Conservation (phyloP, 257 asterid genomes). For the Euphrasia confusa region DNA sequence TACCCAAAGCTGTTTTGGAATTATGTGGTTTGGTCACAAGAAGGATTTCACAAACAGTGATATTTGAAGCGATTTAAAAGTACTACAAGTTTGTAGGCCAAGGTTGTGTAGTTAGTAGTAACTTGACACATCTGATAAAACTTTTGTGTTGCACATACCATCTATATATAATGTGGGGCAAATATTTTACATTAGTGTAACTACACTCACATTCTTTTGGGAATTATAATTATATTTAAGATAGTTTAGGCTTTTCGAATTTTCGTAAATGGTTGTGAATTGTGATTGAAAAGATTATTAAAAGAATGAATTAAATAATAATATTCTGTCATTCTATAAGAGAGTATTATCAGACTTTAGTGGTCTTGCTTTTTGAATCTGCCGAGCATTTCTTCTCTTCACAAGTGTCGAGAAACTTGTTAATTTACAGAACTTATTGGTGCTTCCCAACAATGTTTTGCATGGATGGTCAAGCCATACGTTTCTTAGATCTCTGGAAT, state of each 20-base stretch:
- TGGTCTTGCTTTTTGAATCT: too few relatives aligned
- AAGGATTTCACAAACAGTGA: too few relatives aligned
- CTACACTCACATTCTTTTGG: too few relatives aligned
- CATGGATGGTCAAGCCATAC: neutral
- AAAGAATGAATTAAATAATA: too few relatives aligned
- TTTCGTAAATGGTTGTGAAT: too few relatives aligned
- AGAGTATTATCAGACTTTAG: too few relatives aligned
- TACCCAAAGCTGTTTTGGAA: neutral
- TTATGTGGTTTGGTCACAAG: neutral
- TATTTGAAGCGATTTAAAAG: neutral
- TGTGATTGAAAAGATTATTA: too few relatives aligned
- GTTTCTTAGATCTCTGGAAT: neutral
- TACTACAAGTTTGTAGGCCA: neutral
- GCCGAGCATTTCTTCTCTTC: too few relatives aligned
- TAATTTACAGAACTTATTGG: neutral
- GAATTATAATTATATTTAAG: too few relatives aligned
- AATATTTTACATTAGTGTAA: too few relatives aligned
- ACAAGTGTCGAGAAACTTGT: neutral
- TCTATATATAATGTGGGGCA: neutral
- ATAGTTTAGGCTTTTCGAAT: too few relatives aligned
- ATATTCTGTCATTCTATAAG: too few relatives aligned
- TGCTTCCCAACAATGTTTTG: neutral
- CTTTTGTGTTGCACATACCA: slow-evolving; percentile 1
- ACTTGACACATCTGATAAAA: neutral
- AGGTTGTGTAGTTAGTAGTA: neutral